phyloP scores from a whole-genome alignment of 768 basidiomycete species.

The Phlebiopsis flavidoalba region DNA sequence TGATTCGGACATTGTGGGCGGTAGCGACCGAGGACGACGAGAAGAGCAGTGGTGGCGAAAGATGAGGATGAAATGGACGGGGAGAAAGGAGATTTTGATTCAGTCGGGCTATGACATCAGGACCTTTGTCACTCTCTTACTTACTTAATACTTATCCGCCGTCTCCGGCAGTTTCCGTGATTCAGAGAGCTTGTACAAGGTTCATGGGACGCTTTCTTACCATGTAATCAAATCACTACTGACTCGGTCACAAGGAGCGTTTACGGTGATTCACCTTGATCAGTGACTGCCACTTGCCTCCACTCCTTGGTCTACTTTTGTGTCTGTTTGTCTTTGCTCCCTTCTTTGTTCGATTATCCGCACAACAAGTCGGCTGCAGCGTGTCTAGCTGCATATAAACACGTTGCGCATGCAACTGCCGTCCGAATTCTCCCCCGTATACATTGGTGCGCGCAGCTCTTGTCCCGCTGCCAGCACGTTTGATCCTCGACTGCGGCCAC shows the following conservation, averaged over 20 bases:
- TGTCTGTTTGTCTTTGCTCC: neutral
- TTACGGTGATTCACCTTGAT: neutral
- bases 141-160: neutral
- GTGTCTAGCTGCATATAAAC: constrained; percentile 7
- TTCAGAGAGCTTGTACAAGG: too few species aligned
- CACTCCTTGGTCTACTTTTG: neutral
- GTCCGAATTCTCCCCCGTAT: constrained; percentile 15
- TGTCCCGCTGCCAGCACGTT: neutral
- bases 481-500: constrained; percentile 5
- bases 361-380: neutral
- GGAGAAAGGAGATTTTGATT: constrained; percentile 15
- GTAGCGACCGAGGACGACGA: constrained; percentile 4
- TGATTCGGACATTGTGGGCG: constrained; percentile 16
- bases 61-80: constrained; percentile 7
- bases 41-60: neutral
- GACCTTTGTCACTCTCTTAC: neutral
- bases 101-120: constrained; percentile 15
- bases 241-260: constrained; percentile 6
- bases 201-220: neutral
- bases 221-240: constrained; percentile 4
- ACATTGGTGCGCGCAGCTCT: constrained; percentile 15
- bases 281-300: neutral
- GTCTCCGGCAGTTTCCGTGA: constrained; percentile 5
- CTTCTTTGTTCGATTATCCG: too few species aligned
- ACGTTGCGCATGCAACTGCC: constrained; percentile 9